Percentiles rank a stretch among this genome's conserved stretches.
phyloP scores from a whole-genome alignment of 805 yeast species.

The Sugiyamaella qingdaonensis region DNA sequence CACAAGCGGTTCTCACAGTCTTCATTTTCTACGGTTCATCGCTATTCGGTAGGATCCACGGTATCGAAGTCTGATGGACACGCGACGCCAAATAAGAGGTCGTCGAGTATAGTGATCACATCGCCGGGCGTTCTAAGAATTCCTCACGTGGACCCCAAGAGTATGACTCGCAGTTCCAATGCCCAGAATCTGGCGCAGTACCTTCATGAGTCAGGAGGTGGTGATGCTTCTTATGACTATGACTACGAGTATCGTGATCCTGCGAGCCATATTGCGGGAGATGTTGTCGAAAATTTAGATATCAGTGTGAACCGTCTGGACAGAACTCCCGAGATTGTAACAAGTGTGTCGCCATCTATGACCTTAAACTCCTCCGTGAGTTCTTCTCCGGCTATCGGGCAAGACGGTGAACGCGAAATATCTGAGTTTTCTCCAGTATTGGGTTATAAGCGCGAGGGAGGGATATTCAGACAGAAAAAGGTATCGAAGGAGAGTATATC shows the following conservation, averaged over 20 bases:
- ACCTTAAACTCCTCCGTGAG: not conserved
- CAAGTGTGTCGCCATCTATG: not conserved
- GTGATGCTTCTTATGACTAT: too few relatives aligned
- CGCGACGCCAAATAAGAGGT: not conserved
- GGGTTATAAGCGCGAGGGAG: conserved; percentile 14
- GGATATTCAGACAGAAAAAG: conserved; percentile 10
- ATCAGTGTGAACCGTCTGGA: not conserved
- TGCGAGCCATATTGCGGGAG: too few relatives aligned
- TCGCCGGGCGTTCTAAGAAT: not conserved
- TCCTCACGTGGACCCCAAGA: not conserved
- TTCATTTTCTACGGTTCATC: conserved; percentile 16
- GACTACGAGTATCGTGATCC: not conserved
- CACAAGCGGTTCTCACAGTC: conserved; percentile 13
- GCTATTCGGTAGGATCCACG: conserved; percentile 13
- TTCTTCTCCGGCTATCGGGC: not conserved
- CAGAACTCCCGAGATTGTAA: not conserved
- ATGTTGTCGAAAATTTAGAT: not conserved
- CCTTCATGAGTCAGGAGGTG: not conserved
- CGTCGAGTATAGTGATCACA: not conserved
- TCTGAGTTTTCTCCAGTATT: conserved; percentile 10
- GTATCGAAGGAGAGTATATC: conserved; percentile 14
- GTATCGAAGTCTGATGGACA: not conserved
- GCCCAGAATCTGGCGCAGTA: conserved; percentile 7
- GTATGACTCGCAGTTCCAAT: conserved; percentile 6
- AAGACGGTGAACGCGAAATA: not conserved